Conservation (phyloP, 495 filamentous ascomycete species). For the Aspergillus olivimuriae region DNA sequence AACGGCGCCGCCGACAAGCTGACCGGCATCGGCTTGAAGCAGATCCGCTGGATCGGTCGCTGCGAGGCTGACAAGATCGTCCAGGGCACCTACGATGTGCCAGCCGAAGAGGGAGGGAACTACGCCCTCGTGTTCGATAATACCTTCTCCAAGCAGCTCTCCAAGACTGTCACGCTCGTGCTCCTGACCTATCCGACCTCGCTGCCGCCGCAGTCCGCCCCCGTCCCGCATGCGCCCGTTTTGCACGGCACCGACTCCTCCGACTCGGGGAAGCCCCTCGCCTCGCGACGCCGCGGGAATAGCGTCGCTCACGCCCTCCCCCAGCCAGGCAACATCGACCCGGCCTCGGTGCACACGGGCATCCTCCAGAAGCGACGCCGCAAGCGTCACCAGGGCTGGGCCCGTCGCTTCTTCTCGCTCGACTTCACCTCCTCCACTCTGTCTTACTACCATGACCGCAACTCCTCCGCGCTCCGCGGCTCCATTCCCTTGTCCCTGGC, state of each 20-base stretch:
- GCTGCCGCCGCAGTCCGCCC: conserved; percentile 70
- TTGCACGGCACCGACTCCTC: conserved; percentile 19
- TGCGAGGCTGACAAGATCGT: conserved; percentile 96
- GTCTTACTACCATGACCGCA: conserved; percentile 91
- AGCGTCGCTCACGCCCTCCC: conserved; percentile 23
- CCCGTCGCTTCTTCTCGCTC: conserved; percentile 86
- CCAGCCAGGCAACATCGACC: conserved; percentile 19
- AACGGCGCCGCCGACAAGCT: conserved; percentile 84
- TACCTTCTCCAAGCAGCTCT: conserved; percentile 92
- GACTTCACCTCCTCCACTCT: conserved; percentile 87
- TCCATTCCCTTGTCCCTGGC: conserved; percentile 89
- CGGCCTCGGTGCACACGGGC: conserved; percentile 58
- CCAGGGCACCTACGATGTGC: conserved; percentile 80
- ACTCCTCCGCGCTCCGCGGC: conserved; percentile 82
- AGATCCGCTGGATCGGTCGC: conserved; percentile 84
- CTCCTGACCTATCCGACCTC: conserved; percentile 87
- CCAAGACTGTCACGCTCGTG: conserved; percentile 91
- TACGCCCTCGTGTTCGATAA: conserved; percentile 98
- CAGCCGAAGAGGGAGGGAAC: conserved; percentile 70
- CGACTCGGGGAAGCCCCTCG: conserved; percentile 26
- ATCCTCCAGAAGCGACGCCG: conserved; percentile 80
- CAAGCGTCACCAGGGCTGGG: conserved; percentile 90
- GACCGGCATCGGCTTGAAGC: conserved; percentile 75
- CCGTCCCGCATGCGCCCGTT: conserved; percentile 48
- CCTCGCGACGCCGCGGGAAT: conserved; percentile 30